Evolutionary conservation across 768 basidiomycete genomes (phyloP).

Genomic region (Tylopilus plumbeoviolaceoides): DNA sequence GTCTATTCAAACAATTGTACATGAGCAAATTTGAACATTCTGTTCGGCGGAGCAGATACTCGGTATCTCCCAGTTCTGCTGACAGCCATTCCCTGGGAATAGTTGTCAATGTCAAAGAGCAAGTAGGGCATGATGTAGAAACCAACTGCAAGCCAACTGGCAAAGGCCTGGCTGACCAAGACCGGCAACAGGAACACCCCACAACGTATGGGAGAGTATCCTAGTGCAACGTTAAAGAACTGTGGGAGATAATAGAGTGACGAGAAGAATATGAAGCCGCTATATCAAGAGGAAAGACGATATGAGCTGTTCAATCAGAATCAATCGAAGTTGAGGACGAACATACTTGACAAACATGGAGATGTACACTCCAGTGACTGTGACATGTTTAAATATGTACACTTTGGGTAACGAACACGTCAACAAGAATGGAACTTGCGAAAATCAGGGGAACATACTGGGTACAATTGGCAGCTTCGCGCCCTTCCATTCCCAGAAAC

Average conservation of each 20-base stretch:
- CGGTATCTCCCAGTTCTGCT: too few relatives aligned
- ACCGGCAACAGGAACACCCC: slow-evolving; percentile 68
- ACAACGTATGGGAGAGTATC: slow-evolving; percentile 58
- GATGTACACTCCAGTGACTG: slow-evolving; percentile 64
- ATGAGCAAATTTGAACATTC: too few relatives aligned
- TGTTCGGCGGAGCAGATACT: slow-evolving; percentile 23
- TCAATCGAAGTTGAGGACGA: neutral
- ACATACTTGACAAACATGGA: slow-evolving; percentile 65
- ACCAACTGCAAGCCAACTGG: slow-evolving; percentile 53
- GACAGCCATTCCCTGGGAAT: slow-evolving; percentile 47
- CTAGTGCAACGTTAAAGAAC: slow-evolving; percentile 68
- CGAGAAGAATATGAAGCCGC: slow-evolving; percentile 59
- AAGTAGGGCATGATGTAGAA: neutral
- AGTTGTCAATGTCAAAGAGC: too few relatives aligned
- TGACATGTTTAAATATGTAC: slow-evolving; percentile 67
- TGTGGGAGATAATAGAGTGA: slow-evolving; percentile 70
- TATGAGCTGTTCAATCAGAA: neutral
- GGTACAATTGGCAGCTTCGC: slow-evolving; percentile 71
- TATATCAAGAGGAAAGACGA: slow-evolving; percentile 19
- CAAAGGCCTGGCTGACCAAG: slow-evolving; percentile 59
- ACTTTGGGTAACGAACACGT: slow-evolving; percentile 33
- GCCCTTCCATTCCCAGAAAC: slow-evolving; percentile 70
- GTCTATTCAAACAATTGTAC: neutral
- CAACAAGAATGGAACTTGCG: too few relatives aligned
- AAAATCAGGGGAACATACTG: slow-evolving; percentile 36